Evolutionary conservation across 257 asterid species (phyloP).

Genomic region (Solanum tacnaense): DNA sequence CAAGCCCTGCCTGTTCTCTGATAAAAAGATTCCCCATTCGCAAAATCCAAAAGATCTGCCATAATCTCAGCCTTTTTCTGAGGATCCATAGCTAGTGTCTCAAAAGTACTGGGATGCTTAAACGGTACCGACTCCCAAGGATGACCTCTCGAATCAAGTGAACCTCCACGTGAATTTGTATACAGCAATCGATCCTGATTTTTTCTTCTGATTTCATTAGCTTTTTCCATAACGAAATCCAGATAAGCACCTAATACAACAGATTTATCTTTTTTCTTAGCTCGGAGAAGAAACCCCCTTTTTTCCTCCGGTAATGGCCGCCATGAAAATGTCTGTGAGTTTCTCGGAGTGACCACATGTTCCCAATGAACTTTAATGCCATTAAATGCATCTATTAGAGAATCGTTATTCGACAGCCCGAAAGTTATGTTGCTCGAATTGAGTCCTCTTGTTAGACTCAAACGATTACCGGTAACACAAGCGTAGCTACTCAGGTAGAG

Average conservation of each 20-base stretch:
- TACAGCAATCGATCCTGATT: conserved; percentile 33
- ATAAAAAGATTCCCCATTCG: conserved; percentile 29
- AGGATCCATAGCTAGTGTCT: conserved; percentile 35
- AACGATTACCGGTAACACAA: conserved; percentile 22
- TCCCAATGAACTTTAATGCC: conserved; percentile 32
- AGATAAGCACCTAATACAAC: conserved; percentile 21
- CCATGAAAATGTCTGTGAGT: conserved; percentile 34
- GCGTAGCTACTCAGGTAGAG: conserved; percentile 33
- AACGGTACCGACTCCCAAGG: conserved; percentile 51
- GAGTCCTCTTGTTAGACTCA: conserved; percentile 27
- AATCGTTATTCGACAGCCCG: conserved; percentile 37
- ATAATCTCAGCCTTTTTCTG: conserved; percentile 28
- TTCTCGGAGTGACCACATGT: conserved; percentile 32
- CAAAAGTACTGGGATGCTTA: conserved; percentile 40
- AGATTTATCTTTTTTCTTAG: conserved; percentile 27
- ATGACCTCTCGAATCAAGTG: conserved; percentile 32
- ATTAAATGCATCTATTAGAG: conserved; percentile 13
- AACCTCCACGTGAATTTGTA: conserved; percentile 39
- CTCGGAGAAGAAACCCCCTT: conserved; percentile 30
- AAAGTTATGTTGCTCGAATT: conserved; percentile 33
- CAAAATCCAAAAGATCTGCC: conserved; percentile 30
- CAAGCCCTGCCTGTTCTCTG: conserved; percentile 38
- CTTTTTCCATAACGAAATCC: conserved; percentile 33
- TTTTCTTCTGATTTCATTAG: conserved; percentile 21
- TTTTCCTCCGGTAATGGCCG: conserved; percentile 39